phyloP scores from a whole-genome alignment of 768 basidiomycete species.

The Auriscalpium microsporum region DNA sequence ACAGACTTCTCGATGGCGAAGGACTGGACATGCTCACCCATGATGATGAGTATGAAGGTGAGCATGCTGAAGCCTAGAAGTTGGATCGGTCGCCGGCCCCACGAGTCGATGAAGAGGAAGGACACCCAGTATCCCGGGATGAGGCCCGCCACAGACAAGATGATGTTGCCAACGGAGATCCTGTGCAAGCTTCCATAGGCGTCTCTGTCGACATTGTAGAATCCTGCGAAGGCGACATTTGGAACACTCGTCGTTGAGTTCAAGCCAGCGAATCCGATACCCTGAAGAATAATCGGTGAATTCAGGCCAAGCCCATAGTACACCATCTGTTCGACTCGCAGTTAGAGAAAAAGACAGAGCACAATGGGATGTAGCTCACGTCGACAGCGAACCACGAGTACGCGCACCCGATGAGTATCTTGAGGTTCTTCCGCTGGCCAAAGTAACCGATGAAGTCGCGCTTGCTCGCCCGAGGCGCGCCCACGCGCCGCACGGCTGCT shows the following conservation, averaged over 20 bases:
- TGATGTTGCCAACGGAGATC: conserved; percentile 64
- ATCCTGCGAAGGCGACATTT: too few relatives aligned
- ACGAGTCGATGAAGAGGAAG: conserved; percentile 60
- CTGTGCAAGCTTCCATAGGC: conserved; percentile 52
- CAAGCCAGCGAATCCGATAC: conserved; percentile 65
- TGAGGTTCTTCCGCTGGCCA: conserved; percentile 66
- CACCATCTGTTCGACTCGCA: conserved; percentile 45
- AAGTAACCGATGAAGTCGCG: conserved; percentile 66
- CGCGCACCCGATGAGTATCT: conserved; percentile 67
- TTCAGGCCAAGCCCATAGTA: conserved; percentile 89
- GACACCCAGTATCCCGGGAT: conserved; percentile 75
- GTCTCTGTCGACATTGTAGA: background rate
- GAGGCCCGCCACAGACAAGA: conserved; percentile 69
- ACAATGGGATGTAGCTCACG: conserved; percentile 34
- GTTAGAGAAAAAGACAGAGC: conserved; percentile 15
- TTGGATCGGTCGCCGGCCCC: conserved; percentile 80
- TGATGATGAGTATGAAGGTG: conserved; percentile 54
- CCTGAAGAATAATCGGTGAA: conserved; percentile 61
- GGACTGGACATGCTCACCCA: conserved; percentile 40
- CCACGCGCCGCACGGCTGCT: conserved; percentile 47
- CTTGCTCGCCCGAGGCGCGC: conserved; percentile 59
- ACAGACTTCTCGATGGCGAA: background rate
- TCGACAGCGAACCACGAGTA: conserved; percentile 90
- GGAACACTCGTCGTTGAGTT: conserved; percentile 20
- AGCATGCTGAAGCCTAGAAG: conserved; percentile 67